Evolutionary conservation across 176 grass and related monocot genomes (phyloP).

Genomic region (Eleusine indica): DNA sequence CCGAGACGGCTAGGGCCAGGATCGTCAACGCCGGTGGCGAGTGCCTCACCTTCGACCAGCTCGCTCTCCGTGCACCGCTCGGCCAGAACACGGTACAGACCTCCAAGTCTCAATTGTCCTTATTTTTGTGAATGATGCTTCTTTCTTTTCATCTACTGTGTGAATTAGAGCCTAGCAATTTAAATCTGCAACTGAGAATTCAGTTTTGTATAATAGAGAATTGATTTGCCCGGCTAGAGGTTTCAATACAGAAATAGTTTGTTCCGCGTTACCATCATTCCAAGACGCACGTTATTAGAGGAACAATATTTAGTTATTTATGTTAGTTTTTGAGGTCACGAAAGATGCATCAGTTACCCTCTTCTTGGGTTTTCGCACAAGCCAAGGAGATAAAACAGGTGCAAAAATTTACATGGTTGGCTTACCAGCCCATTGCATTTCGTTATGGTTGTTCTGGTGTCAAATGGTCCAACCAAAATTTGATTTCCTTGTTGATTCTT

Average conservation of each 20-base stretch:
- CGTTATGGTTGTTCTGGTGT: constrained; percentile 33
- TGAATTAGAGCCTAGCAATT: background rate
- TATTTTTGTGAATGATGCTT: background rate
- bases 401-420: constrained; percentile 27
- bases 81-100: constrained; percentile 67
- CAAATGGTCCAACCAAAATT: constrained; percentile 42
- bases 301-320: background rate
- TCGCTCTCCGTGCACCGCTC: constrained; percentile 65
- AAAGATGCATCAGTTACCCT: constrained; percentile 31
- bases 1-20: constrained; percentile 72
- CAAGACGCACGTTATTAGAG: background rate
- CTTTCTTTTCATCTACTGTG: background rate
- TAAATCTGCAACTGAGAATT: background rate
- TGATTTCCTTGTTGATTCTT: background rate
- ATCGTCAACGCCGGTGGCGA: constrained; percentile 77
- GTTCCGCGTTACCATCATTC: background rate
- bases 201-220: background rate
- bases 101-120: background rate
- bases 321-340: background rate
- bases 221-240: background rate
- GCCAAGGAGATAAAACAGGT: constrained; percentile 29
- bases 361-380: constrained; percentile 14
- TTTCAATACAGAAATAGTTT: background rate
- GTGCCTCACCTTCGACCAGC: constrained; percentile 84
- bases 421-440: constrained; percentile 45